Conservation (phyloP, 371 early-diverging fungal genomes). For the Mortierella sp. region DNA sequence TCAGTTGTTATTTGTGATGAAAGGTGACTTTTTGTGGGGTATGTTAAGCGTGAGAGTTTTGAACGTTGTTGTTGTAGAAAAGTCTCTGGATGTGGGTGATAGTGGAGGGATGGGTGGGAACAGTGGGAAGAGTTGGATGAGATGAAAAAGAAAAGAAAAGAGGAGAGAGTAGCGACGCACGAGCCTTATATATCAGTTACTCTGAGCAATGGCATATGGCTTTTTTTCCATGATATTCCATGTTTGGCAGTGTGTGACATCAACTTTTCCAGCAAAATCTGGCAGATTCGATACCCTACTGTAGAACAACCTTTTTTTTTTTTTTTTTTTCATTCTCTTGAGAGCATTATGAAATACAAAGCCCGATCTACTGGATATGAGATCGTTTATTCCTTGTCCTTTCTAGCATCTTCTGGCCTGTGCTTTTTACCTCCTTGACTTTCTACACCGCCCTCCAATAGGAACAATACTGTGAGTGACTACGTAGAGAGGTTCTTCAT, state of each 20-base stretch:
- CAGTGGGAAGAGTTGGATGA: background rate
- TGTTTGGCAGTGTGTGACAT: slow-evolving; percentile 1
- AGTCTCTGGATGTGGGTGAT: background rate
- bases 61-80: background rate
- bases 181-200: slow-evolving; percentile 1
- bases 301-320: background rate
- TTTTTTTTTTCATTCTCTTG: background rate
- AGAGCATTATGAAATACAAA: background rate
- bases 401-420: slow-evolving; percentile 5
- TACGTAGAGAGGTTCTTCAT: no score
- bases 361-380: background rate
- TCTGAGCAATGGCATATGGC: background rate
- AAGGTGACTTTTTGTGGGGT: background rate
- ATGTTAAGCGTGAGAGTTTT: background rate
- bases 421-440: background rate
- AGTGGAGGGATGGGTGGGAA: background rate
- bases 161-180: slow-evolving; percentile 4
- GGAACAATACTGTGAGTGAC: no score
- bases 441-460: no score
- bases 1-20: background rate
- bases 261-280: slow-evolving; percentile 13
- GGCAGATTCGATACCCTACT: background rate
- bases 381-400: background rate
- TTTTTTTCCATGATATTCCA: slow-evolving; percentile 18
- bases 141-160: background rate